These are phyloP conservation scores for Clarireedia monteithiana DNA, from an alignment of 2,329 filamentous ascomycete genomes.

Conservation along the genomic window DNA sequence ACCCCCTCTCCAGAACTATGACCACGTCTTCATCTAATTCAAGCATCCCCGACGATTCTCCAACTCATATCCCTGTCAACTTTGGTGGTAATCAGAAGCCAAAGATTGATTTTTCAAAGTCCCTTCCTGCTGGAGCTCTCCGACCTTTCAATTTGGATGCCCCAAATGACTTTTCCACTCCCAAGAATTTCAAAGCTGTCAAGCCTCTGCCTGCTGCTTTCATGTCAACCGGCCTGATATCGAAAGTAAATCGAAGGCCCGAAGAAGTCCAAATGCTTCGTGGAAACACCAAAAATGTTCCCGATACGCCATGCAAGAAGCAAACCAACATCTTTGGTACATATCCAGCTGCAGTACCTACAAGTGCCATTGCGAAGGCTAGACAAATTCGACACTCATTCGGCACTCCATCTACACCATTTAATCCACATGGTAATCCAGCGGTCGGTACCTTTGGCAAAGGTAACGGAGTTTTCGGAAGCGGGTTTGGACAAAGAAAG, in stretches of 20 bases:
- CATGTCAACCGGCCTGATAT: constrained; percentile 89
- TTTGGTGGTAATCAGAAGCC: constrained; percentile 45
- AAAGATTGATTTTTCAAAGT: constrained; percentile 61
- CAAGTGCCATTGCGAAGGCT: constrained; percentile 53
- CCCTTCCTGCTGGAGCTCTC: constrained; percentile 59
- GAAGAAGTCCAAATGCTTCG: constrained; percentile 52
- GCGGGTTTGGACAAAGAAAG: constrained; percentile 36
- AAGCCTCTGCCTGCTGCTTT: constrained; percentile 78
- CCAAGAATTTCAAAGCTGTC: constrained; percentile 66
- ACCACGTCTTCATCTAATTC: constrained; percentile 82
- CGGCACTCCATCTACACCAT: constrained; percentile 73
- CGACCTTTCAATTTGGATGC: constrained; percentile 35
- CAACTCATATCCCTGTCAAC: constrained; percentile 49
- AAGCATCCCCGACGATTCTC: constrained; percentile 67
- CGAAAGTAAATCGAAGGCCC: constrained; percentile 82
- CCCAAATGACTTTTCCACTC: constrained; percentile 59
- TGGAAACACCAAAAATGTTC: constrained; percentile 60
- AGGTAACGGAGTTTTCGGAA: constrained; percentile 55
- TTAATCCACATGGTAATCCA: constrained; percentile 50
- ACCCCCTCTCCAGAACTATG: constrained; percentile 79
- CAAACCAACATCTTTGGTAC: constrained; percentile 64
- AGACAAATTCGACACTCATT: constrained; percentile 65
- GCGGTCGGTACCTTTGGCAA: constrained; percentile 40
- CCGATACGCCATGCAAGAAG: constrained; percentile 95
- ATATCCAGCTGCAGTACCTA: constrained; percentile 48